These are phyloP conservation scores for Coniochaeta ligniaria DNA, from an alignment of 2,329 filamentous ascomycete species.

Conservation along the genomic window DNA sequence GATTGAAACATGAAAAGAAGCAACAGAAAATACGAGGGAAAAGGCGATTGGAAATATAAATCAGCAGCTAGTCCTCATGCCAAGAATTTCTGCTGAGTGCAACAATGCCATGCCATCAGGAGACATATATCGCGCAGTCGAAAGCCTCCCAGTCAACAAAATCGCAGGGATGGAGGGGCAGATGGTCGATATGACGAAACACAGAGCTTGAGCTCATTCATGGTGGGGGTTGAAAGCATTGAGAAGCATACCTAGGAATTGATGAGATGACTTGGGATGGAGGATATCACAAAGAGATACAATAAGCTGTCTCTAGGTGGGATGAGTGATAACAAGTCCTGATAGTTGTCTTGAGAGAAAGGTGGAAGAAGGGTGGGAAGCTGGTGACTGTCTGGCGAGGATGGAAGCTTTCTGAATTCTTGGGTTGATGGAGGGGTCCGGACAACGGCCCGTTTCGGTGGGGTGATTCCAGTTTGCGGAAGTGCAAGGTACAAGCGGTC, in stretches of 20 bases:
- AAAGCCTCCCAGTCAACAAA: neutral
- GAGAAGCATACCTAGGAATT: neutral
- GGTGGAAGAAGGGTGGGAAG: neutral
- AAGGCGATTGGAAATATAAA: neutral
- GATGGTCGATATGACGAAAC: neutral
- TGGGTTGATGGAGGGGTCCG: slow-evolving; percentile 1
- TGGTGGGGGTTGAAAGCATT: neutral
- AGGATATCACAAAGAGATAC: neutral
- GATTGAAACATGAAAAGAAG: neutral
- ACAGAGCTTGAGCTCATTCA: slow-evolving; percentile 1
- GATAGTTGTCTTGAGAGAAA: neutral
- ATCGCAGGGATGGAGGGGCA: neutral
- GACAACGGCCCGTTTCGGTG: neutral
- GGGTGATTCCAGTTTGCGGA: neutral
- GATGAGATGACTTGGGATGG: neutral
- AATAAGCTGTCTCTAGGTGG: neutral
- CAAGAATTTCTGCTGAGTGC: neutral
- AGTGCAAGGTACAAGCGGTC: neutral
- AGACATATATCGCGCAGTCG: neutral
- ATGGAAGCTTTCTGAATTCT: slow-evolving; percentile 1
- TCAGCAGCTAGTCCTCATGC: neutral
- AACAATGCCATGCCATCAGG: neutral
- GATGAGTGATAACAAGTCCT: neutral
- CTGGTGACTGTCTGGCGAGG: neutral
- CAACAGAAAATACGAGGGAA: neutral